phyloP scores from a whole-genome alignment of 1,284 basidiomycete genomes.

The Meira miltonrushii region DNA sequence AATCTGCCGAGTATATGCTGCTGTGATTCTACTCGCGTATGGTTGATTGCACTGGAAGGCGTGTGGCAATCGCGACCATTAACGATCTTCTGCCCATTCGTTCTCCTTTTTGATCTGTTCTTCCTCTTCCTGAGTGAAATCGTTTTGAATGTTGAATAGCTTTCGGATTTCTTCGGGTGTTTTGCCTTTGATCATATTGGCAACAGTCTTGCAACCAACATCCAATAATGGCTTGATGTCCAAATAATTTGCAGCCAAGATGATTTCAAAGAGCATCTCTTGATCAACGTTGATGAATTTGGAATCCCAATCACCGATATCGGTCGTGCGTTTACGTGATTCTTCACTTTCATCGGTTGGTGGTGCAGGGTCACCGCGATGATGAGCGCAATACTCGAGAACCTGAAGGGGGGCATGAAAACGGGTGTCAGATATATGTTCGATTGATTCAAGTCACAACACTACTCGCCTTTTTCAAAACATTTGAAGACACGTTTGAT shows the following conservation, averaged over 20 bases:
- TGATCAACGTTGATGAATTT: conserved; percentile 92
- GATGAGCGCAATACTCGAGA: conserved; percentile 98
- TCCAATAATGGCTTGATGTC: conserved; percentile 98
- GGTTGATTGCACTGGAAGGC: background rate
- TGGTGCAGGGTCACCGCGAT: conserved; percentile 92
- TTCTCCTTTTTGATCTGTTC: conserved; percentile 96
- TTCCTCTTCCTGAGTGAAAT: conserved; percentile 99
- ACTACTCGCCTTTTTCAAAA: conserved; percentile 78
- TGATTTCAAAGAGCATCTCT: conserved; percentile 98
- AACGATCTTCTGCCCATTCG: conserved; percentile 52
- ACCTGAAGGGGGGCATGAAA: conserved; percentile 60
- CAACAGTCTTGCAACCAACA: conserved; percentile 98
- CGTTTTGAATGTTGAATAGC: conserved; percentile 71
- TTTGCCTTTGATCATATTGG: conserved; percentile 99
- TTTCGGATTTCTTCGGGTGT: conserved; percentile 93
- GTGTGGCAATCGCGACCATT: conserved; percentile 2
- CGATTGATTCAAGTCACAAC: too few relatives aligned
- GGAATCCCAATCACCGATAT: conserved; percentile 98
- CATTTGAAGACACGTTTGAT: conserved; percentile 91
- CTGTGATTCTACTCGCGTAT: background rate
- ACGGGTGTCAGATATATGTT: background rate
- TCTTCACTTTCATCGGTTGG: conserved; percentile 70
- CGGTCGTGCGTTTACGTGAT: conserved; percentile 91
- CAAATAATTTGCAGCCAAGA: conserved; percentile 97
- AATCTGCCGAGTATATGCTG: background rate